A percentile compares a stretch with the other conserved stretches of the same genome.
phyloP scores from a whole-genome alignment of 2,329 filamentous ascomycete genomes.

The Elsinoe ampelina region DNA sequence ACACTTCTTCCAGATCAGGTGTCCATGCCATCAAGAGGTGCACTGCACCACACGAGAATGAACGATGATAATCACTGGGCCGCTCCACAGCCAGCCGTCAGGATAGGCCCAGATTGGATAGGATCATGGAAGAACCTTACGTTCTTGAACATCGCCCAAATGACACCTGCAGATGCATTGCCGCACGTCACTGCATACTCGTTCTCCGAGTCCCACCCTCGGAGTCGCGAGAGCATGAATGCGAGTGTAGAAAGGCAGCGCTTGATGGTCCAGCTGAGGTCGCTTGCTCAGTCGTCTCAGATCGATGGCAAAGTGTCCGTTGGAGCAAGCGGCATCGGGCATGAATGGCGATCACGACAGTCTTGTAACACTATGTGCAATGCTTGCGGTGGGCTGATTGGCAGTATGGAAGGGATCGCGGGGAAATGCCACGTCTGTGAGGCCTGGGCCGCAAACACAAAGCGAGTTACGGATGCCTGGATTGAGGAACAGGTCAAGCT shows the following conservation, averaged over 20 bases:
- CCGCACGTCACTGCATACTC: background rate
- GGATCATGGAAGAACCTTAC: constrained; percentile 36
- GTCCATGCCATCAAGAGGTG: background rate
- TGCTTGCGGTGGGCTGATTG: constrained; percentile 17
- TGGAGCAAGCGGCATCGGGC: background rate
- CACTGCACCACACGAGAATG: background rate
- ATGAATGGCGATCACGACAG: background rate
- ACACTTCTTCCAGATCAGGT: constrained; percentile 31
- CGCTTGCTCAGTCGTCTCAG: background rate
- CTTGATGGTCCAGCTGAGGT: background rate
- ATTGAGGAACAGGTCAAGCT: constrained; percentile 31
- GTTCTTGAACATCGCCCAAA: constrained; percentile 31
- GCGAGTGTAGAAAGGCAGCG: background rate
- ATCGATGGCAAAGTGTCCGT: background rate
- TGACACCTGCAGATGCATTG: constrained; percentile 12
- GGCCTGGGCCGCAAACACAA: background rate
- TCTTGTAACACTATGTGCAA: background rate
- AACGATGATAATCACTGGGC: constrained; percentile 15
- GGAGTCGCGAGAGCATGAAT: background rate
- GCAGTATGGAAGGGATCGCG: constrained; percentile 25
- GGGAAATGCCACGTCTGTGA: constrained; percentile 4
- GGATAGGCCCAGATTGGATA: constrained; percentile 28
- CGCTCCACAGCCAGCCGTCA: constrained; percentile 20
- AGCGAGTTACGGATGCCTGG: constrained; percentile 24
- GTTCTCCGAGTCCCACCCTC: background rate